Conservation (phyloP, 306 rosid genomes). For the Canavalia gladiata region DNA sequence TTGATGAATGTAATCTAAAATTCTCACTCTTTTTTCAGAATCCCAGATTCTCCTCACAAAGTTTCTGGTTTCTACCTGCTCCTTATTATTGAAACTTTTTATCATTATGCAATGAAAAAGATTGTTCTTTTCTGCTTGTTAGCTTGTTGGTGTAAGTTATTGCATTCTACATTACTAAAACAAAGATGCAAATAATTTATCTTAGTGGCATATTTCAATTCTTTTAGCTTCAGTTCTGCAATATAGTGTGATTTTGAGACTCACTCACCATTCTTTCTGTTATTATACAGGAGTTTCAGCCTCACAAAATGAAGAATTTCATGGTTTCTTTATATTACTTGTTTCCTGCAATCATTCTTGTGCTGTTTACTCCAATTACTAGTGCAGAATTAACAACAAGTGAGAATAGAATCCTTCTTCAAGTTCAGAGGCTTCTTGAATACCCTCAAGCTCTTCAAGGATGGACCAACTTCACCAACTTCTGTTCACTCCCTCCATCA, state of each 20-base stretch:
- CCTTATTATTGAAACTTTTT: slow-evolving; percentile 20
- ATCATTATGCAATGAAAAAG: slow-evolving; percentile 14
- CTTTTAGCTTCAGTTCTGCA: not conserved
- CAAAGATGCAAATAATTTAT: no score
- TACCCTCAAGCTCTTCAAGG: slow-evolving; percentile 73
- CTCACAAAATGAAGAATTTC: slow-evolving; percentile 62
- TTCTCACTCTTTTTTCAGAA: slow-evolving; percentile 46
- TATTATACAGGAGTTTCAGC: slow-evolving; percentile 29
- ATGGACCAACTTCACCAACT: slow-evolving; percentile 76
- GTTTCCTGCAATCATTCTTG: slow-evolving; percentile 51
- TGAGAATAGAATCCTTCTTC: slow-evolving; percentile 70
- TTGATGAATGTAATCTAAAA: slow-evolving; percentile 32
- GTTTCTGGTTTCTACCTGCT: slow-evolving; percentile 40
- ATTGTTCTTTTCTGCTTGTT: slow-evolving; percentile 30
- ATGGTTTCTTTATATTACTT: slow-evolving; percentile 57
- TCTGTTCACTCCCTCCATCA: slow-evolving; percentile 74
- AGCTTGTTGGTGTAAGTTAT: slow-evolving; percentile 14
- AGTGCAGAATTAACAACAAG: slow-evolving; percentile 62
- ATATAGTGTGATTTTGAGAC: not conserved
- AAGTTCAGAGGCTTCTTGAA: slow-evolving; percentile 74
- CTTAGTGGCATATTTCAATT: not conserved
- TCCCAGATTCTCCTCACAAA: slow-evolving; percentile 48
- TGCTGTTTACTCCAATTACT: slow-evolving; percentile 61
- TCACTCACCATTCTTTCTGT: slow-evolving; percentile 22
- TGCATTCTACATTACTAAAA: not conserved